Evolutionary conservation across 495 filamentous ascomycete genomes (phyloP), one percentile per base, ranked within the genome.

Genomic region (Parmelia sp.): DNA sequence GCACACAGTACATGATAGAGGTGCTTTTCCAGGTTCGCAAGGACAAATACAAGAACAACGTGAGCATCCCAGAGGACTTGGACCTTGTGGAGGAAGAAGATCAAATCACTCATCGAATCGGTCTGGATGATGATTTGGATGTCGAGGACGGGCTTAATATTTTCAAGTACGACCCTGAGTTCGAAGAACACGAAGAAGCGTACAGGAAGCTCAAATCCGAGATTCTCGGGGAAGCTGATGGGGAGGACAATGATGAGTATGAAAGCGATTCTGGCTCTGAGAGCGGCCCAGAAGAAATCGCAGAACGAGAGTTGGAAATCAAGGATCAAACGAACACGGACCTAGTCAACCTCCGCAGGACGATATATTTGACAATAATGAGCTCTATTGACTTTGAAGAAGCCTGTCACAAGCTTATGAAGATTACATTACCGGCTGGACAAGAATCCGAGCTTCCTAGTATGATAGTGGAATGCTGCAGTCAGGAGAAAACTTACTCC

Each of bases 1-100:
- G 94, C 63, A 90, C 92, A 37, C 94, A 97, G 76, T 97, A 97
- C 74, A 96, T 96, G 91, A 95, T 99, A 65, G 94, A 99, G 72
- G 93, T 97, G 12, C 78, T 99, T 61, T 97, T 99, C 75, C 92
- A 97, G 74, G 87, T 97, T 39, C 86, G 94, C 60, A 97, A 96
- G 74, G 94, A 97, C 74, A 87, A 88, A 58, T 99, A 93, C 78
- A 97, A 96, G 77, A 91, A 97, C 70, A 90, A 97, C 66, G 91
- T 85, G 10, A 86, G 90, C 1, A 82, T 99, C 70, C 91, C 86
- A 70, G 91, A 96, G 70, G 95, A 97, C 71, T 79, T 99, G 39
- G 94, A 99, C 76, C 74, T 99, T 19, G 88, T 99, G 25, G 92
- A 96, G 73, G 95, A 97, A 71, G 93, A 97, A 71, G 94, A 99